Base-by-base conservation (phyloP, 192 early-diverging fungal genomes). In the Coemansia sp. region DNA sequence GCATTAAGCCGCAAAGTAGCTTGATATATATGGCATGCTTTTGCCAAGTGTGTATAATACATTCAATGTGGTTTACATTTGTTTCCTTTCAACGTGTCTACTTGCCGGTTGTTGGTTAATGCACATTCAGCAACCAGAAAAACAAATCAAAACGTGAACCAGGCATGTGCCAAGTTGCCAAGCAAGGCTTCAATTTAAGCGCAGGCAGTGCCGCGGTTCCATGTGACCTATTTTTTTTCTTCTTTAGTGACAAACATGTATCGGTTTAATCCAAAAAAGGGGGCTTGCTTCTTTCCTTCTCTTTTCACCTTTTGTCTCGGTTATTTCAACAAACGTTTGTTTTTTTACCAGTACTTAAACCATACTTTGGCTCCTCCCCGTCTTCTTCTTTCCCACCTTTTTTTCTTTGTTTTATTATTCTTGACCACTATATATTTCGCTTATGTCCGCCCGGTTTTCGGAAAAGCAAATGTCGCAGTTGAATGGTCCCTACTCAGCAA, bases 401-500 rank as follows among this genome's bases (percentile, higher is more conserved):
- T 34, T 58, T 56, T 36, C 61, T 45, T 22, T 48, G 37, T 70
- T 71, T 54, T 53, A 18, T 11, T 43, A 37, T 32, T 55, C 43
- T 64, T 48, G 12, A 48, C 12, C 45, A 15, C 4, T 48, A 5
- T 15, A 48, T 48, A 5, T 48, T 66, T 1, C 22, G 39, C 67
- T 38, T 65, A 76, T 82, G 74, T 57, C 71, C 20, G 20, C 22
- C 45, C 45, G 58, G 37, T 62, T 53, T 43, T 53, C 48, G 15
- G 12, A 55, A 72, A 82, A 71, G 74, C 65, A 53, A 72, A 69
- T 73, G 80, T 48, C 71, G 36, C 74, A 61, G 41, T 41, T 60
- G 51, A 65, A 60, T 51, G 62, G 57, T 17, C 75, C 80, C n/a
- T 82, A 82, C 58, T 51, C 75, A 53, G 74, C 74, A 4, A 61